Evolutionary conservation across 495 filamentous ascomycete genomes (phyloP), one percentile per base, ranked within the genome.

Genomic region (Hyphodiscus hymeniophilus): DNA sequence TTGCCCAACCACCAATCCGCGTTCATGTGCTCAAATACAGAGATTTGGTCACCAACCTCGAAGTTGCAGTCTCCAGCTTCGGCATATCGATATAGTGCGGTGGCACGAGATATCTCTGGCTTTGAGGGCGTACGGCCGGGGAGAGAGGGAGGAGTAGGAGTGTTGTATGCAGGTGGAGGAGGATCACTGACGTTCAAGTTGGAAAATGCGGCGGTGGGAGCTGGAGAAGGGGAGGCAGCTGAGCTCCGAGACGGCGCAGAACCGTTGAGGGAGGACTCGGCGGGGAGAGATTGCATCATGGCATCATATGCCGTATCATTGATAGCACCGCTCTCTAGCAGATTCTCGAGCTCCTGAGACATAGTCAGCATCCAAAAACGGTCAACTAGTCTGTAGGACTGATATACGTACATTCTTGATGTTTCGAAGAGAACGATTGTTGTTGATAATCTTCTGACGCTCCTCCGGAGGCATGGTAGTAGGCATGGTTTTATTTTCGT

Each of bases 1-100:
- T 77, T 78, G 45, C 92, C 92, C 68, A 85, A 81, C 89, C 89
- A 95, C 94, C 92, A 98, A 59, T 98, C 92, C 16, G 79, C 80
- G 56, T 96, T 97, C 80, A 94, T 88, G 66, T 95, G 87, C 62
- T 95, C 86, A 39, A 77, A 71, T 21, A 98, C 83, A 40, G 78
- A 74, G 54, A 98, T 71, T 18, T 75, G 72, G 65, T 95, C 89
- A 57, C 88, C 79, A 22, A 79, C 78, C 47, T 80, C 71, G 54
- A 98, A 75, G 1, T 74, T 75, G 45, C 90, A 71, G 63, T 97
- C 92, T 31, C 87, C 85, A 5, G 80, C 67, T 52, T 95, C 87
- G 24, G 79, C 74, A 70, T 95, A 98, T 50, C 76, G 76, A 66
- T 92, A 96, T 6, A 94, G 71, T 3, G 91, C 92, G 16, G 79